phyloP scores from a whole-genome alignment of 139 green algal species.

The Limnomonas spitsbergensis region DNA sequence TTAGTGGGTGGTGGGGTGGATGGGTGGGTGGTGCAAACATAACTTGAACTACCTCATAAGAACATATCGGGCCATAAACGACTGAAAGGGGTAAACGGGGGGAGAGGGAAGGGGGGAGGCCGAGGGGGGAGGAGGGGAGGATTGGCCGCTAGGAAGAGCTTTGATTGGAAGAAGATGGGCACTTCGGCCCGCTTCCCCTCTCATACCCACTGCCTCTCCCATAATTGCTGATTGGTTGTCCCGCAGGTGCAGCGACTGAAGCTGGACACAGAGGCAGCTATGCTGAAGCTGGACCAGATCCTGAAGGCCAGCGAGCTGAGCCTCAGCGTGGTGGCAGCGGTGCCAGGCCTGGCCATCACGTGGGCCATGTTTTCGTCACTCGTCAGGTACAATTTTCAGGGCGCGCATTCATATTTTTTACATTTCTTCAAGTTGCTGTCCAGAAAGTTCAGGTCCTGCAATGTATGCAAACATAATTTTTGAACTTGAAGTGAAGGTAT shows the following conservation, averaged over 20 bases:
- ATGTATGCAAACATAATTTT: too few relatives aligned
- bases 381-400: slow-evolving; percentile 7
- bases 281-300: slow-evolving; percentile 95
- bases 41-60: too few relatives aligned
- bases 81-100: too few relatives aligned
- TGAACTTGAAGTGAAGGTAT: too few relatives aligned
- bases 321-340: slow-evolving; percentile 68
- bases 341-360: slow-evolving; percentile 23
- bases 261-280: slow-evolving; percentile 83
- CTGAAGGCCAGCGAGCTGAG: slow-evolving; percentile 85
- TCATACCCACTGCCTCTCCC: not conserved
- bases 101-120: too few relatives aligned
- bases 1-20: too few relatives aligned
- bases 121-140: too few relatives aligned
- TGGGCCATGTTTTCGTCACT: slow-evolving; percentile 9
- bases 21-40: too few relatives aligned
- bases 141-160: too few relatives aligned
- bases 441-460: slow-evolving; percentile 9
- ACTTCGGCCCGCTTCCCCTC: not conserved
- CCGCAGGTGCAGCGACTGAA: slow-evolving; percentile 87
- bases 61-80: too few relatives aligned
- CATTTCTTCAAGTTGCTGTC: not conserved
- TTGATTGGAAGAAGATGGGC: not conserved
- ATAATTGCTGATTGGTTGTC: not conserved
- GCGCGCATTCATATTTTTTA: not conserved